Evolutionary conservation across 106 monocot species (phyloP).

Genomic region (Dendrobium officinale): DNA sequence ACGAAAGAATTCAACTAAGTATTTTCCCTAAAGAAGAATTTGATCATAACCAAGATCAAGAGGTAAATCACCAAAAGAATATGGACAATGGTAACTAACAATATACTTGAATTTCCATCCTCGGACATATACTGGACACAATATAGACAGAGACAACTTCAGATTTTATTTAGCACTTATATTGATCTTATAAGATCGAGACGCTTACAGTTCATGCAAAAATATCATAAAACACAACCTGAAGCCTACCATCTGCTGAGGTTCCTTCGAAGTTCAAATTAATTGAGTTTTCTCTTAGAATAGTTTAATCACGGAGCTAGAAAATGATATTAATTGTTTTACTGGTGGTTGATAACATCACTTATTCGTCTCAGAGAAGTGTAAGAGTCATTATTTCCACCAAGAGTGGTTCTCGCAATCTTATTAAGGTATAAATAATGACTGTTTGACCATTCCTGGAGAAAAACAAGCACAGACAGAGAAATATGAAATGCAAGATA

Average conservation of each 20-base stretch:
- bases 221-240: too few relatives aligned
- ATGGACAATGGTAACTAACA: background rate
- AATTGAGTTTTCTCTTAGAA: background rate
- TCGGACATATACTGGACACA: background rate
- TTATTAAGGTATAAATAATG: background rate
- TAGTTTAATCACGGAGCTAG: background rate
- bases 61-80: background rate
- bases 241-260: background rate
- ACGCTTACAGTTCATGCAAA: background rate
- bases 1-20: background rate
- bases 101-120: background rate
- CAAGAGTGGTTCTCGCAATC: background rate
- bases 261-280: background rate
- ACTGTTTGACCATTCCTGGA: background rate
- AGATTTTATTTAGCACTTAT: background rate
- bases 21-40: background rate
- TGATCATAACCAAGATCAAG: conserved; percentile 1
- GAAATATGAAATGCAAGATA: background rate
- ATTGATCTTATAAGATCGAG: background rate
- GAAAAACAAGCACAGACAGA: background rate
- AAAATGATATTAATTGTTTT: background rate
- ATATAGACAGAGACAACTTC: background rate
- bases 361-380: background rate
- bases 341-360: background rate
- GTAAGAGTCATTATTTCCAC: background rate